Evolutionary conservation across 345 rosid genomes (phyloP), one percentile per base, ranked within the genome.

Genomic region (Citrus inodora): DNA sequence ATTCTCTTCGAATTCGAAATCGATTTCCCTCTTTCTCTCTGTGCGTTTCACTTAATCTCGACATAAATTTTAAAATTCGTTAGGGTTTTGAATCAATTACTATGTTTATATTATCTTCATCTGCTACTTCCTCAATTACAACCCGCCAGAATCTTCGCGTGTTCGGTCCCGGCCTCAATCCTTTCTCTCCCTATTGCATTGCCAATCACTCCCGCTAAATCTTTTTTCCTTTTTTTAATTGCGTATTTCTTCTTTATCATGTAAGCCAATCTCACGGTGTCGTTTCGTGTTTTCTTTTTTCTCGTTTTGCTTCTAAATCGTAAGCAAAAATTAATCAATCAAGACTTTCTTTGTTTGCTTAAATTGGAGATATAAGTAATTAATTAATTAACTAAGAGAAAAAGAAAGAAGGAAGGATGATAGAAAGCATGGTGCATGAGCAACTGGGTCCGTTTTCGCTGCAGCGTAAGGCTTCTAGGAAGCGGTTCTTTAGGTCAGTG

Each of bases 101-200:
- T 85, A 94, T 95, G 98, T 79, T 87, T 83, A 66, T 85, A 30
- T 70, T 70, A 65, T 86, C 91, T 67, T 85, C 91, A 17, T 74
- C 86, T 40, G 80, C 76, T 79, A 85, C 82, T 84, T 73, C 83
- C 67, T 65, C 89, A 55, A 51, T 87, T 67, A 40, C 82, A 7
- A 37, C 81, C 62, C 83, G 71, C 69, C 87, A 86, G 74, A 95
- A 88, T 80, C 92, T 92, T 64, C 94, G 97, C 79, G 97, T 83
- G 63, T 84, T 96, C 55, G 99, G 98, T 24, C 98, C 99, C 64
- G 97, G 91, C 63, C 88, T 94, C 93, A 96, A 94, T 92, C 98
- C 98, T 2, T 90, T 89, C 83, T 81, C 88, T 81, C 99, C 99
- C 6, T 92, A 87, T 81, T 96, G 99, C 91, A 62, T 96, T 27